Base-by-base conservation (phyloP, 164 flowering plant species). In the Sedum album region DNA sequence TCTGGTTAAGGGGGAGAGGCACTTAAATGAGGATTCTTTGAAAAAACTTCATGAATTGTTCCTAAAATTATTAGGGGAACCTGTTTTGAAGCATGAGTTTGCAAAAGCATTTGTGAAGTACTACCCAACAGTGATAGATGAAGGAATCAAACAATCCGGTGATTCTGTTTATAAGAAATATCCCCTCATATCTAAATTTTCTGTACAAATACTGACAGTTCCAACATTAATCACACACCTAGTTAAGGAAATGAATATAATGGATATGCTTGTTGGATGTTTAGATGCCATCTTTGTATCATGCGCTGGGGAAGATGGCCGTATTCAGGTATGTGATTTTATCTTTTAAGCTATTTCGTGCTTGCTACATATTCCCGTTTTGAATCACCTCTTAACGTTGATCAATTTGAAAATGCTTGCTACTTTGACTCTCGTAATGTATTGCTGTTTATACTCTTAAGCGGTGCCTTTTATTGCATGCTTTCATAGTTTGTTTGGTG, bases 201-300 rank as follows among this genome's bases (percentile, higher is more conserved):
- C 97, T 44, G 97, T 92, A 53, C 99, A 95, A 75, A 90, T 95
- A 66, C 81, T 92, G 38, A 92, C 99, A 5, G 99, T 90, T 70
- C 96, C 96, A 42, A 89, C 94, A 66, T 75, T 95, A 42, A 88
- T 97, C 6, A 91, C 85, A 25, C 81, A 82, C 25, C 91, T 95
- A 66, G 99, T 95, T 57, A 85, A 81, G 79, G 97, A 95, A 78
- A 74, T 77, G 83, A 77, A 90, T 74, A 81, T 95, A 23, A 74
- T 92, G 42, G 78, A 65, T 15, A 69, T 83, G 68, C 71, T 95
- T 44, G 71, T 95, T 75, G 89, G 85, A 73, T 88, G 96, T 76
- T 70, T 95, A 77, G 86, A 69, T 63, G 84, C 83, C 44, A 83
- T 95, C 49, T 84, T 95, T 51, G 13, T 60, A 73, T 84, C 81